phyloP scores from a whole-genome alignment of 371 early-diverging fungal genomes.

The Capillidium heterosporum region DNA sequence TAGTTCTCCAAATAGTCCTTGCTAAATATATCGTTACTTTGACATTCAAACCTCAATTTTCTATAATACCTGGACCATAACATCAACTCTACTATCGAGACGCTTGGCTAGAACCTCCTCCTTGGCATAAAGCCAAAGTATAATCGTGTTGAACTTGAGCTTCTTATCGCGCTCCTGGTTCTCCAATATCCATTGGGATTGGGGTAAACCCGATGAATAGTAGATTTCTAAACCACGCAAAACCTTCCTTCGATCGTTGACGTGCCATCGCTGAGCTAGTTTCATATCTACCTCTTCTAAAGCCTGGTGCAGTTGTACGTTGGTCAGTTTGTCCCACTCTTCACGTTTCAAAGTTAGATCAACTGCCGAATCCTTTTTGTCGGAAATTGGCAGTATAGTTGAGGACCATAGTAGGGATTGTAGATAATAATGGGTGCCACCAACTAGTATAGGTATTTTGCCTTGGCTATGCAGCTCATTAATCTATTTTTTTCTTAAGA shows the following conservation, averaged over 20 bases:
- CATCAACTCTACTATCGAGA: slow-evolving; percentile 64
- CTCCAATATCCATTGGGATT: slow-evolving; percentile 44
- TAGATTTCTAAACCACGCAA: slow-evolving; percentile 55
- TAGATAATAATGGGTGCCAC: slow-evolving; percentile 92
- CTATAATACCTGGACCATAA: slow-evolving; percentile 45
- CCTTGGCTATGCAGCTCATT: slow-evolving; percentile 40
- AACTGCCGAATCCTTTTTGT: slow-evolving; percentile 2
- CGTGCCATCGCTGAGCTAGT: slow-evolving; percentile 86
- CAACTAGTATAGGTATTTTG: slow-evolving; percentile 72
- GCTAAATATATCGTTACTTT: slow-evolving; percentile 11
- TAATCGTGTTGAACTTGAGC: slow-evolving; percentile 35
- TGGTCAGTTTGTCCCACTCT: slow-evolving; percentile 18
- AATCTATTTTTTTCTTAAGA: slow-evolving; percentile 28
- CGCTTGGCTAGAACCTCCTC: slow-evolving; percentile 36
- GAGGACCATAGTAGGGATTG: slow-evolving; percentile 62
- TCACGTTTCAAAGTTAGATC: slow-evolving; percentile 10
- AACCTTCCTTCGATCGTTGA: slow-evolving; percentile 71
- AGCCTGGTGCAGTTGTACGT: slow-evolving; percentile 27
- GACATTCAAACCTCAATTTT: background rate
- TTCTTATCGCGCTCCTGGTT: slow-evolving; percentile 16
- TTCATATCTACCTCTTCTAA: slow-evolving; percentile 67
- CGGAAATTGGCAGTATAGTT: no score
- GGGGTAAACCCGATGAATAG: slow-evolving; percentile 48
- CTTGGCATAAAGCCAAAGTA: slow-evolving; percentile 77
- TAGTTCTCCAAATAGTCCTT: slow-evolving; percentile 70